Percentiles rank a stretch among this genome's conserved stretches.
These are phyloP conservation scores for Penicillium oxalicum DNA, from an alignment of 2,329 filamentous ascomycete species.

Conservation along the genomic window DNA sequence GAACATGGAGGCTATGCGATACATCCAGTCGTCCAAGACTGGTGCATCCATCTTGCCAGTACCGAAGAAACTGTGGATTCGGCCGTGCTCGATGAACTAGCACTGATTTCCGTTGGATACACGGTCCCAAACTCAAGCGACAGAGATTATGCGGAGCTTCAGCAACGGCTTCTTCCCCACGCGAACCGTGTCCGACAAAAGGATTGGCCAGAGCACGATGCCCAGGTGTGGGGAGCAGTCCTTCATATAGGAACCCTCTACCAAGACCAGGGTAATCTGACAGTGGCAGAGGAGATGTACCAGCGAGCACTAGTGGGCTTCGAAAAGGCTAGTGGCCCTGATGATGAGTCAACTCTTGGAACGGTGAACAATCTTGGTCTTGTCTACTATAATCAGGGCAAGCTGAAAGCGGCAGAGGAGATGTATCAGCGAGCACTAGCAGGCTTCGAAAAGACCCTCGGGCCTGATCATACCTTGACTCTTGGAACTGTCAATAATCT, in stretches of 20 bases:
- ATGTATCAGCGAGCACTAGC: not conserved
- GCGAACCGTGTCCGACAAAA: slow-evolving; percentile 8
- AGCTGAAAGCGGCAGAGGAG: not conserved
- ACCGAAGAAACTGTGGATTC: slow-evolving; percentile 2
- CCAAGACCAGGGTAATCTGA: not conserved
- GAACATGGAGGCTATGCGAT: slow-evolving; percentile 23
- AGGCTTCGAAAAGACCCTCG: slow-evolving; percentile 1
- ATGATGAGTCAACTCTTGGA: not conserved
- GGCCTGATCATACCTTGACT: not conserved
- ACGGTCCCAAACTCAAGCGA: slow-evolving; percentile 1
- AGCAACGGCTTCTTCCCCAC: slow-evolving; percentile 17
- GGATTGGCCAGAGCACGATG: not conserved
- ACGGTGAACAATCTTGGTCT: not conserved
- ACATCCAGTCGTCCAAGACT: slow-evolving; percentile 25
- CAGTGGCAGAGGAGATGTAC: not conserved
- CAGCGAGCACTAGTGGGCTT: not conserved
- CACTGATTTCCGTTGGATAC: slow-evolving; percentile 15
- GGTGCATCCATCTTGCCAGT: slow-evolving; percentile 12
- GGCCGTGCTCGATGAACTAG: slow-evolving; percentile 7
- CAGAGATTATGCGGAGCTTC: slow-evolving; percentile 9
- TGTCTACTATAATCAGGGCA: not conserved
- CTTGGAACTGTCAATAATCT: not conserved
- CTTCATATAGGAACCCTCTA: not conserved
- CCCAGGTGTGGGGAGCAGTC: slow-evolving; percentile 5
- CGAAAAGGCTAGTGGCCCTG: not conserved